Evolutionary conservation across 2,329 filamentous ascomycete genomes (phyloP).

Genomic region (Orbilia brochopaga): DNA sequence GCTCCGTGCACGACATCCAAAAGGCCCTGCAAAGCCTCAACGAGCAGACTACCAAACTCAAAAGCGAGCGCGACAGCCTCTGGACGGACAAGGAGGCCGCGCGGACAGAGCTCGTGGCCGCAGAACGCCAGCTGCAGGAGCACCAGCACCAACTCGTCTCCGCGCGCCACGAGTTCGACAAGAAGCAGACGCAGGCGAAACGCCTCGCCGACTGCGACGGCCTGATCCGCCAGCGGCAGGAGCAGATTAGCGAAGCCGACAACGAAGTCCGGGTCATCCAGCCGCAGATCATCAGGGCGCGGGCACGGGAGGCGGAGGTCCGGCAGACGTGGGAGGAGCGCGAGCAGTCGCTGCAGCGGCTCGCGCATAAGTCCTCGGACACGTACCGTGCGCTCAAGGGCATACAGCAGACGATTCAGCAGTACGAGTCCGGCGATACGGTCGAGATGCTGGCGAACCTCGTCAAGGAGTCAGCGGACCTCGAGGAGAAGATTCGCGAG

Average conservation of each 20-base stretch:
- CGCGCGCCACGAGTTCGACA: slow-evolving; percentile 76
- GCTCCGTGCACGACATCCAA: slow-evolving; percentile 83
- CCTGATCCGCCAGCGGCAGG: slow-evolving; percentile 24
- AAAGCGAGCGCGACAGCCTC: slow-evolving; percentile 70
- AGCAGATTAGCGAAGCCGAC: slow-evolving; percentile 69
- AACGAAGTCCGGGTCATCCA: slow-evolving; percentile 74
- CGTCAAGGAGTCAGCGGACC: slow-evolving; percentile 34
- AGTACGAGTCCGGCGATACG: slow-evolving; percentile 65
- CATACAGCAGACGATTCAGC: slow-evolving; percentile 76
- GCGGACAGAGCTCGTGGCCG: slow-evolving; percentile 50
- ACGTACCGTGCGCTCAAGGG: slow-evolving; percentile 78
- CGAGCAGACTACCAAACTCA: slow-evolving; percentile 69
- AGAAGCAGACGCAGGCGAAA: slow-evolving; percentile 63
- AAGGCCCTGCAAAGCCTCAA: slow-evolving; percentile 72
- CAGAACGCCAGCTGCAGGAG: slow-evolving; percentile 64
- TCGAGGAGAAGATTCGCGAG: slow-evolving; percentile 27
- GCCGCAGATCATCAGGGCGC: slow-evolving; percentile 76
- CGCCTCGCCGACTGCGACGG: slow-evolving; percentile 32
- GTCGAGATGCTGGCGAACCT: slow-evolving; percentile 33
- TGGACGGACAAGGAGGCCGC: slow-evolving; percentile 69
- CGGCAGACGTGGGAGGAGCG: slow-evolving; percentile 72
- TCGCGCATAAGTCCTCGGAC: slow-evolving; percentile 73
- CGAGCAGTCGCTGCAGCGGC: slow-evolving; percentile 74
- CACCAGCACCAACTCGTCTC: slow-evolving; percentile 73
- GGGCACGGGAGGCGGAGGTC: slow-evolving; percentile 77